A percentile compares a stretch with the other conserved stretches of the same genome.
phyloP scores from a whole-genome alignment of 169 alveolate genomes.

The Cyclospora cayetanensis region DNA sequence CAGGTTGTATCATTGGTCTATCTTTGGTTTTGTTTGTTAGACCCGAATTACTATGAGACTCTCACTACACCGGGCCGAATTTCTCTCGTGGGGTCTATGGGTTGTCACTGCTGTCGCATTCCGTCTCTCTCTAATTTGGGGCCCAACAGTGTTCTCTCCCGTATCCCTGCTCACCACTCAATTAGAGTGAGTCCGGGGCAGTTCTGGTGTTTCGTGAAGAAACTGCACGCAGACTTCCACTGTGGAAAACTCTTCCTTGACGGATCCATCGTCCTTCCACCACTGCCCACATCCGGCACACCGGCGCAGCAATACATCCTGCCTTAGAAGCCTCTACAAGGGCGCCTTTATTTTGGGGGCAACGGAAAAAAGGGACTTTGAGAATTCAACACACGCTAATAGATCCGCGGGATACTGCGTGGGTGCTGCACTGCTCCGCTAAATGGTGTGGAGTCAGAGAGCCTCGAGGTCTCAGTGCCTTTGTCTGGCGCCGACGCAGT shows the following conservation, averaged over 20 bases:
- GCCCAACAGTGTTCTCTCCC: neutral
- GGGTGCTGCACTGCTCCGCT: too few species aligned
- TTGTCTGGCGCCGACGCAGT: too few species aligned
- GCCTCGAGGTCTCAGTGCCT: too few species aligned
- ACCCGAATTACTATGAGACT: slow-evolving; percentile 5
- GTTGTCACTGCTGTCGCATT: slow-evolving; percentile 26
- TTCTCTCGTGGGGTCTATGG: neutral
- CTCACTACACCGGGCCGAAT: slow-evolving; percentile 16
- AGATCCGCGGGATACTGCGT: too few species aligned
- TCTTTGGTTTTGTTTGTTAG: neutral
- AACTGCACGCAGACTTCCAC: neutral
- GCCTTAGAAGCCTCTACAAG: too few species aligned
- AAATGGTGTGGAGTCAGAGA: too few species aligned
- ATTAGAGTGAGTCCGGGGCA: neutral
- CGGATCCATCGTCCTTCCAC: too few species aligned
- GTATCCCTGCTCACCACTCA: neutral
- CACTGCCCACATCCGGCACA: too few species aligned
- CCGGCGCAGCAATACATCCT: too few species aligned
- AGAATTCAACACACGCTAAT: too few species aligned
- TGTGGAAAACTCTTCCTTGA: neutral
- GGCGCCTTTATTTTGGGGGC: too few species aligned
- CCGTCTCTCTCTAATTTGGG: neutral
- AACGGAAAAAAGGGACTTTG: too few species aligned
- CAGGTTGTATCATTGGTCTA: neutral
- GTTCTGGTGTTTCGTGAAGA: slow-evolving; percentile 27